phyloP scores from a whole-genome alignment of 306 rosid species.

The Cicer cuneatum region DNA sequence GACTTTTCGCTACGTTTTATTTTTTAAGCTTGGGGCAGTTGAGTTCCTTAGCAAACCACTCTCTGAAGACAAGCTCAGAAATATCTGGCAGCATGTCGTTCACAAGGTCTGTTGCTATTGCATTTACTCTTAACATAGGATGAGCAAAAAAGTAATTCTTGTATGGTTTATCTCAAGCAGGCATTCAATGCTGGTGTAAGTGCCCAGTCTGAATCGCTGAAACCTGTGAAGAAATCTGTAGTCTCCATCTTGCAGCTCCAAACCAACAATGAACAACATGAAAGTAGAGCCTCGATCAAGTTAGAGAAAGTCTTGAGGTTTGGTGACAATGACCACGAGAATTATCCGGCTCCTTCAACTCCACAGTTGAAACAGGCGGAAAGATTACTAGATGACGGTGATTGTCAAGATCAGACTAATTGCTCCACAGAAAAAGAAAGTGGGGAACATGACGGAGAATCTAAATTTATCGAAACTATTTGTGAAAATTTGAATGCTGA shows the following conservation, averaged over 20 bases:
- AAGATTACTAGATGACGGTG: constrained; percentile 74
- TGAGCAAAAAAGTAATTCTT: constrained; percentile 45
- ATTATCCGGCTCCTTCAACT: constrained; percentile 92
- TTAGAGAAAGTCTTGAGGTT: constrained; percentile 41
- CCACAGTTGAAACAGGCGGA: constrained; percentile 82
- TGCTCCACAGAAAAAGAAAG: constrained; percentile 71
- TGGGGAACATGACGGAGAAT: constrained; percentile 72
- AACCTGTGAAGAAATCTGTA: constrained; percentile 67
- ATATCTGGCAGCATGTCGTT: constrained; percentile 99
- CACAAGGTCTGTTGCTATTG: constrained; percentile 77
- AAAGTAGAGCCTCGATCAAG: constrained; percentile 45
- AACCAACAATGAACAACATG: constrained; percentile 50
- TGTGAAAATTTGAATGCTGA: constrained; percentile 54
- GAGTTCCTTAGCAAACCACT: constrained; percentile 90
- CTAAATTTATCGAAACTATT: constrained; percentile 81
- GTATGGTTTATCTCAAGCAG: constrained; percentile 59
- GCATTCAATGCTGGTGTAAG: constrained; percentile 79
- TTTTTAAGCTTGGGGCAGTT: constrained; percentile 88
- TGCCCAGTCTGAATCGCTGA: constrained; percentile 54
- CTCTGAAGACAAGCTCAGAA: constrained; percentile 83
- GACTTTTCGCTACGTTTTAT: constrained; percentile 41
- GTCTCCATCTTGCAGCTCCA: constrained; percentile 64
- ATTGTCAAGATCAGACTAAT: constrained; percentile 83
- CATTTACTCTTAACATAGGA: constrained; percentile 17
- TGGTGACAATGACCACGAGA: constrained; percentile 59